Percentiles rank a stretch among this genome's conserved stretches.
Conservation (phyloP, 805 yeast genomes). For the Metschnikowia lachancei region DNA sequence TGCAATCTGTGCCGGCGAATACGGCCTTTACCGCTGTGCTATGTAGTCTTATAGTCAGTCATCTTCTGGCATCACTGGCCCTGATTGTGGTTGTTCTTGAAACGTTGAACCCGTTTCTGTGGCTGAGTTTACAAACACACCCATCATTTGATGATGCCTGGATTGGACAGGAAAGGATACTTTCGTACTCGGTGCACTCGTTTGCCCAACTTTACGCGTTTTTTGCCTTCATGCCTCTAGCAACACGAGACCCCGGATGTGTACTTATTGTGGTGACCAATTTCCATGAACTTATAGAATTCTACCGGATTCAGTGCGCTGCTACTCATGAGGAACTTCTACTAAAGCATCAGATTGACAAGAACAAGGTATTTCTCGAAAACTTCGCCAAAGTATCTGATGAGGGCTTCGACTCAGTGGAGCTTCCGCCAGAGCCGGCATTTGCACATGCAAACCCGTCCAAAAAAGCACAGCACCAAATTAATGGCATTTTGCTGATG, state of each 20-base stretch:
- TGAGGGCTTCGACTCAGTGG: slow-evolving; percentile 25
- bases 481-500: slow-evolving; percentile 25
- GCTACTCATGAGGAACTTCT: slow-evolving; percentile 34
- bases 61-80: slow-evolving; percentile 20
- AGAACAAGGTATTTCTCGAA: slow-evolving; percentile 22
- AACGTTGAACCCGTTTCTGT: slow-evolving; percentile 31
- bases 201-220: slow-evolving; percentile 28
- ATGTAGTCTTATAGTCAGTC: slow-evolving; percentile 28
- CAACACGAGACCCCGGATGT: slow-evolving; percentile 6
- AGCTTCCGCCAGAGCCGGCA: slow-evolving; percentile 32
- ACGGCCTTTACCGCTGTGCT: slow-evolving; percentile 22
- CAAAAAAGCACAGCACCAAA: slow-evolving; percentile 31
- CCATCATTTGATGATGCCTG: slow-evolving; percentile 23
- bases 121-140: slow-evolving; percentile 22
- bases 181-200: slow-evolving; percentile 24
- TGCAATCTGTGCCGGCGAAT: slow-evolving; percentile 38
- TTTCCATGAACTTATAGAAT: slow-evolving; percentile 37
- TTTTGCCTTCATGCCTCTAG: slow-evolving; percentile 17
- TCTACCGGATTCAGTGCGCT: slow-evolving; percentile 33
- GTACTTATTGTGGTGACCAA: slow-evolving; percentile 28
- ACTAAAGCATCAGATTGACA: slow-evolving; percentile 31
- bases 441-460: slow-evolving; percentile 31
- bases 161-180: slow-evolving; percentile 16
- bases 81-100: slow-evolving; percentile 31
- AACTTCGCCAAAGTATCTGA: slow-evolving; percentile 21